phyloP scores from a whole-genome alignment of 352 stramenopile genomes.

The Phytophthora colocasiae region DNA sequence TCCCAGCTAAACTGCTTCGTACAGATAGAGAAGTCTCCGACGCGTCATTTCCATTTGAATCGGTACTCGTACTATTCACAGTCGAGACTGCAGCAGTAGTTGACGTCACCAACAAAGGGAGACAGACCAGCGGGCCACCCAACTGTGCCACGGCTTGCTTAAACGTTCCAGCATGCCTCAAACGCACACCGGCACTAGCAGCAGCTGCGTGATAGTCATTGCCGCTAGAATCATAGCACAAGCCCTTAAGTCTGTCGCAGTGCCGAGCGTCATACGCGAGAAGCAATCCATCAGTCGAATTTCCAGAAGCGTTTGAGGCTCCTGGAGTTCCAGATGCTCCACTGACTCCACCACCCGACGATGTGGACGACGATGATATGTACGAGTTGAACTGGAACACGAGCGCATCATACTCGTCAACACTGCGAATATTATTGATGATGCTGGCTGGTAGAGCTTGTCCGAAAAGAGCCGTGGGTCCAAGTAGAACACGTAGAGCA shows the following conservation, averaged over 20 bases:
- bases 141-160: slow-evolving; percentile 77
- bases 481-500: slow-evolving; percentile 66
- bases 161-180: slow-evolving; percentile 72
- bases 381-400: slow-evolving; percentile 85
- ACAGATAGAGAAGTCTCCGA: slow-evolving; percentile 4
- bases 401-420: slow-evolving; percentile 76
- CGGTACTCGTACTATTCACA: slow-evolving; percentile 22
- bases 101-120: slow-evolving; percentile 69
- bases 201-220: slow-evolving; percentile 72
- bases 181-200: slow-evolving; percentile 60
- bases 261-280: slow-evolving; percentile 74
- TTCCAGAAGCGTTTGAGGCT: slow-evolving; percentile 32
- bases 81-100: slow-evolving; percentile 45
- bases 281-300: slow-evolving; percentile 60
- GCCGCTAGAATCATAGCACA: slow-evolving; percentile 77
- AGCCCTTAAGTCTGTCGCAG: slow-evolving; percentile 63
- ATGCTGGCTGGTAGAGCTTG: slow-evolving; percentile 66
- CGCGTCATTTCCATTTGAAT: slow-evolving; percentile 14
- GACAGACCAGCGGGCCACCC: slow-evolving; percentile 64
- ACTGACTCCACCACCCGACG: slow-evolving; percentile 42
- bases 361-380: slow-evolving; percentile 74
- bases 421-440: slow-evolving; percentile 71
- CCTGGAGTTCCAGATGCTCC: slow-evolving; percentile 31
- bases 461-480: slow-evolving; percentile 67
- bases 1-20: slow-evolving; percentile 18